Conservation (phyloP, 2,329 filamentous ascomycete species). For the Cephalotrichum gorgonifer region DNA sequence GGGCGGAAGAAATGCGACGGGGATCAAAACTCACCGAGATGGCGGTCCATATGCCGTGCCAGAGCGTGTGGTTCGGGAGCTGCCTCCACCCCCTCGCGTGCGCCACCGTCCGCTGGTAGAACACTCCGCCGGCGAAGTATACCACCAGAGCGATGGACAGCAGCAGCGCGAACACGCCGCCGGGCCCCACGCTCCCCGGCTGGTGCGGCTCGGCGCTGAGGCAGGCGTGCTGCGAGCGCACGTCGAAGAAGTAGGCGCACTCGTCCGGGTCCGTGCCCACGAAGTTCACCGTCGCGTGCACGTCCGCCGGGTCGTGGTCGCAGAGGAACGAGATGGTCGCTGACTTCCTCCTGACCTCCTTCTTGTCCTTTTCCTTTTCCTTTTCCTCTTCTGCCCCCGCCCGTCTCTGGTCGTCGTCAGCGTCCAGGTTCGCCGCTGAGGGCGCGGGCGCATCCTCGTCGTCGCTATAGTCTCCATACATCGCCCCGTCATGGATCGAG, state of each 20-base stretch:
- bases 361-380: constrained; percentile 17
- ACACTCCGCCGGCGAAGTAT: constrained; percentile 84
- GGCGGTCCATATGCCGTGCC: constrained; percentile 80
- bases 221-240: constrained; percentile 77
- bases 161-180: constrained; percentile 83
- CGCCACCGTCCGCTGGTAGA: constrained; percentile 90
- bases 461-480: constrained; percentile 17
- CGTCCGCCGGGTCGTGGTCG: constrained; percentile 65
- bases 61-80: constrained; percentile 86
- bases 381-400: constrained; percentile 10
- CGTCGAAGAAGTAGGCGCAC: constrained; percentile 93
- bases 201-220: constrained; percentile 57
- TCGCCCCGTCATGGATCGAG: constrained; percentile 15
- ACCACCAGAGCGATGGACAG: constrained; percentile 65
- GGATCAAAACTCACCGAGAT: constrained; percentile 65
- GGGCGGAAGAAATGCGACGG: no score
- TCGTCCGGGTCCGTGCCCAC: constrained; percentile 76
- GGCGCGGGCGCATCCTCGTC: constrained; percentile 7
- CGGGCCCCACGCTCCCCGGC: constrained; percentile 58
- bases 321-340: constrained; percentile 89
- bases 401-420: constrained; percentile 16
- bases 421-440: constrained; percentile 16
- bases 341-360: constrained; percentile 51
- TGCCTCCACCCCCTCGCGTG: constrained; percentile 94
- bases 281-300: constrained; percentile 66